Base-by-base conservation (phyloP, 2,329 filamentous ascomycete genomes). In the Neonectria magnoliae region DNA sequence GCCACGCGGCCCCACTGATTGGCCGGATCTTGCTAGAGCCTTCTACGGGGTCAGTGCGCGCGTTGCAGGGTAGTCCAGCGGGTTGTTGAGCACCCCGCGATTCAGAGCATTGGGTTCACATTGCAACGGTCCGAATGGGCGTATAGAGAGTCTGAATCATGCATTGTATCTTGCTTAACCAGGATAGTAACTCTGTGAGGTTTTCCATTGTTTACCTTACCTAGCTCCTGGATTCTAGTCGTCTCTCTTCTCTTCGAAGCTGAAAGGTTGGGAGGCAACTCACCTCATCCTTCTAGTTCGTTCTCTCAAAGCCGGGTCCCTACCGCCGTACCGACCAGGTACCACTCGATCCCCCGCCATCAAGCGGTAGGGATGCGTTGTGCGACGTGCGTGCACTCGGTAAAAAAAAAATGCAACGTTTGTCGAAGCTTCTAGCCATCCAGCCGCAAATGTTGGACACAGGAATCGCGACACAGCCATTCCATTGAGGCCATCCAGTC, bases 381-480 rank as follows among this genome's bases (percentile, higher is more conserved):
- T 25, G 25, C 44, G 6, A 16, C 25, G 45, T 18, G 11, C 48
- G 29, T 38, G 9, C 38, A 42, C 38, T 20, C 38, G 38, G 5
- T 18, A 18, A 51, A 31, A 11, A 22, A 16, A 16, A 22, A 38
- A 38, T 7, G 14, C 22, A 45, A 45, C 18, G 68, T 52, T 52
- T 52, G 60, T 70, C 70, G 70, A 73, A 73, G 53, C 71, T 73
- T 73, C 71, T 73, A 73, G 71, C 64, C 64, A 61, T 62, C 56
- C 44, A 33, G n/a, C 62, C 60, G 60, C 56, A 44, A 20, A 11
- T 33, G 29, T 36, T 33, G 11, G 29, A 33, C 48, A 20, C 48
- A 2, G 27, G 20, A 10, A 20, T 20, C 18, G 5, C 47, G 29
- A 50, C 29, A 33, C 27, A 33, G 48, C 55, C 20, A 31, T 42